phyloP scores from a whole-genome alignment of 768 basidiomycete species.

The Amanita inopinata region DNA sequence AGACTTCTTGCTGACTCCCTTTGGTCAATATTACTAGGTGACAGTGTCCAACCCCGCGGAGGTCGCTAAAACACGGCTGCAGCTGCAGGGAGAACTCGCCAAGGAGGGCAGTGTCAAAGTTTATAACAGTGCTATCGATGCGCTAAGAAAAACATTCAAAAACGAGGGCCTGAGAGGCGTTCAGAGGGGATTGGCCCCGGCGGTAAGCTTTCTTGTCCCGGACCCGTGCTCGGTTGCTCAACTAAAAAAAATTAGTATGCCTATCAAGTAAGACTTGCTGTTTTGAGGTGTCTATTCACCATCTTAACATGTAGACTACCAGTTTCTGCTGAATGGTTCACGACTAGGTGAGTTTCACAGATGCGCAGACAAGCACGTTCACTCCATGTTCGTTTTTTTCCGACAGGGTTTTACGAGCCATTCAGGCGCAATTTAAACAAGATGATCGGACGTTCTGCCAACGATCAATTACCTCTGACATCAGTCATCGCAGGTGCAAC shows the following conservation, averaged over 20 bases:
- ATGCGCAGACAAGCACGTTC: too few relatives aligned
- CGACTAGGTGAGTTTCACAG: conserved; percentile 57
- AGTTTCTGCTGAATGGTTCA: conserved; percentile 91
- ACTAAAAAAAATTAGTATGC: conserved; percentile 52
- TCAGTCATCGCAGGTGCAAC: conserved; percentile 81
- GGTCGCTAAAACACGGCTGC: conserved; percentile 90
- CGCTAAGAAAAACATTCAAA: conserved; percentile 75
- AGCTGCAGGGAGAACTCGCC: conserved; percentile 91
- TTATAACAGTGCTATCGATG: conserved; percentile 84
- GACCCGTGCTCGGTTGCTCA: neutral
- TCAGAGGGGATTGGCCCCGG: conserved; percentile 85
- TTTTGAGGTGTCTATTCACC: conserved; percentile 9
- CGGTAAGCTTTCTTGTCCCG: conserved; percentile 41
- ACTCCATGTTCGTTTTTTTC: neutral
- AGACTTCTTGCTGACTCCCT: conserved; percentile 10
- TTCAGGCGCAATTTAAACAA: conserved; percentile 66
- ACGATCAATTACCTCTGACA: conserved; percentile 63
- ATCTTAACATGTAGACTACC: conserved; percentile 1
- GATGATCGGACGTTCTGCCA: conserved; percentile 49
- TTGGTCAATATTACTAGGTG: conserved; percentile 43
- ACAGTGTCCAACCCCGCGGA: conserved; percentile 74
- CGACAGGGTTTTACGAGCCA: conserved; percentile 89
- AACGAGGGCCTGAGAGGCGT: conserved; percentile 89
- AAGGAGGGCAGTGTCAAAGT: conserved; percentile 64
- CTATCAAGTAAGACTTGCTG: conserved; percentile 63